Conservation (phyloP, 2,329 filamentous ascomycete genomes). For the Daldinia sp. region DNA sequence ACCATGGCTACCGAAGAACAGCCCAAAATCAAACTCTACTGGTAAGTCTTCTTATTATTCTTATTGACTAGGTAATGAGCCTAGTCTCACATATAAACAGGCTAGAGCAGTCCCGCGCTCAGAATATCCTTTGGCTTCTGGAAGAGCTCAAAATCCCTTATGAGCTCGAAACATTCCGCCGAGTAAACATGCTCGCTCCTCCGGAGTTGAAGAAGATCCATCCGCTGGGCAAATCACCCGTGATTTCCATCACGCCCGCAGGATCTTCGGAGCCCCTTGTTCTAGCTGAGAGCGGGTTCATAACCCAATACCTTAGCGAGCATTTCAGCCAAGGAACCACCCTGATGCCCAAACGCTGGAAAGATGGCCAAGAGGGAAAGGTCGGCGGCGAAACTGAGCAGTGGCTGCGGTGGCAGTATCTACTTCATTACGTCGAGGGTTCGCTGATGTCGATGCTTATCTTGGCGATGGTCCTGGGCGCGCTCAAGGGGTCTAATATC, state of each 20-base stretch:
- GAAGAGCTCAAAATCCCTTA: conserved; percentile 85
- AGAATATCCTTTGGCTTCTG: conserved; percentile 87
- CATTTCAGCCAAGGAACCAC: conserved; percentile 62
- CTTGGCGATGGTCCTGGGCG: conserved; percentile 45
- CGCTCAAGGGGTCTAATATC: conserved; percentile 59
- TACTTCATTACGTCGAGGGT: conserved; percentile 88
- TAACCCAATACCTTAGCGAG: conserved; percentile 85
- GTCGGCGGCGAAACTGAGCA: conserved; percentile 71
- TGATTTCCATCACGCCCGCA: conserved; percentile 72
- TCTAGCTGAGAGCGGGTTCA: conserved; percentile 84
- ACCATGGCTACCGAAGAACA: conserved; percentile 51
- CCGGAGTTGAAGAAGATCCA: conserved; percentile 81
- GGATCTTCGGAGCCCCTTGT: conserved; percentile 63
- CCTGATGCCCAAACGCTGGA: conserved; percentile 67
- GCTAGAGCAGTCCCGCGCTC: conserved; percentile 85
- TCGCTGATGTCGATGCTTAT: conserved; percentile 66
- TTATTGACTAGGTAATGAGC: background rate
- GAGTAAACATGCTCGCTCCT: conserved; percentile 75
- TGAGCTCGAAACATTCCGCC: conserved; percentile 83
- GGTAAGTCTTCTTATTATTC: conserved; percentile 57
- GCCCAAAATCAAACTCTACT: conserved; percentile 73
- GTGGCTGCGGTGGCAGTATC: conserved; percentile 72
- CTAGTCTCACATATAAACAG: conserved; percentile 59
- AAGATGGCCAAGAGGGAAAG: conserved; percentile 68
- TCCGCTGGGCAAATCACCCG: conserved; percentile 87